Evolutionary conservation across 1,284 basidiomycete species (phyloP).

Genomic region (Grifola frondosa): DNA sequence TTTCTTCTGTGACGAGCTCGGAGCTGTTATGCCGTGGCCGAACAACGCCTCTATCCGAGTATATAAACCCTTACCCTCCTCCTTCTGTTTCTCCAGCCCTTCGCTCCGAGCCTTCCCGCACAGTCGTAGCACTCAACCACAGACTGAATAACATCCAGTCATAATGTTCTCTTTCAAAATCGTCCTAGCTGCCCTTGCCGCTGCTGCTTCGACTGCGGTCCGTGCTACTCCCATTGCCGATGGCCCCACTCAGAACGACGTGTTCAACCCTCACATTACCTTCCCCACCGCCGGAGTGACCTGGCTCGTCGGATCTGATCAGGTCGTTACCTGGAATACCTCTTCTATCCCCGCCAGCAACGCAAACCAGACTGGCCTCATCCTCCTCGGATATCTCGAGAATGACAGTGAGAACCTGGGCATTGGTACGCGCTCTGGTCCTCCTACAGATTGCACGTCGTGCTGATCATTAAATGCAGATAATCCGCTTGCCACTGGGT

Average conservation of each 20-base stretch:
- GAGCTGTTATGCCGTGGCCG: too few relatives aligned
- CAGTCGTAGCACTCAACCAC: too few relatives aligned
- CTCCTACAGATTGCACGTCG: not conserved
- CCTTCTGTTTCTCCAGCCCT: too few relatives aligned
- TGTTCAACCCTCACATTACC: constrained; percentile 4
- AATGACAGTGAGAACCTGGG: constrained; percentile 41
- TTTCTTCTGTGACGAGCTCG: too few relatives aligned
- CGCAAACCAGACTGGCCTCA: constrained; percentile 25
- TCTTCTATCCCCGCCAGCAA: constrained; percentile 29
- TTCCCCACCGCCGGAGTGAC: constrained; percentile 5
- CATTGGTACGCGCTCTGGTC: constrained; percentile 29
- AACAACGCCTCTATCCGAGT: too few relatives aligned
- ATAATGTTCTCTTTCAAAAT: constrained; percentile 4
- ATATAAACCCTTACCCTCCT: too few relatives aligned
- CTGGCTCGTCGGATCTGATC: constrained; percentile 16
- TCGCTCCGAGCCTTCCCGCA: too few relatives aligned
- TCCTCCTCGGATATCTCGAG: constrained; percentile 37
- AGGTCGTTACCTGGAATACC: constrained; percentile 45
- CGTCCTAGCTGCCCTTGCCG: constrained; percentile 1
- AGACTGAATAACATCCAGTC: too few relatives aligned
- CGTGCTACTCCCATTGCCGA: too few relatives aligned
- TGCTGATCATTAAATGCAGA: constrained; percentile 19
- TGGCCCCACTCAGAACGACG: too few relatives aligned
- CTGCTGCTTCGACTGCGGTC: not conserved
- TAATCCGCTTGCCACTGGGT: constrained; percentile 36